Base-by-base conservation (phyloP, 768 basidiomycete species). In the Crassisporium funariophilum region DNA sequence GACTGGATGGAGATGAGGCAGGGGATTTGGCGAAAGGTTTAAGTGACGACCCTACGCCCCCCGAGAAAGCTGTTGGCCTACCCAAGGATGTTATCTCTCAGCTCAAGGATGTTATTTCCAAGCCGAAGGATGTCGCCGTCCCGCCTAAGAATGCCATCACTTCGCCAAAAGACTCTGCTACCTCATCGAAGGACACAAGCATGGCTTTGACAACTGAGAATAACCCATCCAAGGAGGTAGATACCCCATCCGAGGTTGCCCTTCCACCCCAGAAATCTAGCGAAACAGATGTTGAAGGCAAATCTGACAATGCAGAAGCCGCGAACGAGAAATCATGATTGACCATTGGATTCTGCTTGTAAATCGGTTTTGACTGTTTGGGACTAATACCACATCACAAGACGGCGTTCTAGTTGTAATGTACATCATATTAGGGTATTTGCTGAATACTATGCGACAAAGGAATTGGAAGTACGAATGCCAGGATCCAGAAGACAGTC, bases 1-100 rank as follows among this genome's bases (percentile, higher is more conserved):
- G 90, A 11, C 72, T 93, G 17, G 82, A 78, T 19, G 87, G 80
- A 5, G 83, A 87, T 34, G 88, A 86, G n/a, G 88, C 88, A 5
- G 81, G 76, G 2, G 86, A 90, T 46, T 66, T 92, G 50, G 83
- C 86, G 16, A 83, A 79, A 60, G 86, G 82, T 9, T 62, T 91
- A 35, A 71, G 71, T 31, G 70, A 68, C 29, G 60, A 55, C 16
- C 46, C 57, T 13, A 40, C 57, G 12, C 49, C 55, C n/a, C 35
- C 44, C 5, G 44, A 51, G 37, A 41, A 57, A 29, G 17, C 38
- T 16, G 51, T 35, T 12, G 36, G 31, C 15, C 21, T 23, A 29
- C 21, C 21, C 20, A 46, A 40, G 19, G 35, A 44, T 23, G 29
- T 31, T n/a, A n/a, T n/a, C n/a, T n/a, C n/a, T n/a, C n/a, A n/a